Base-by-base conservation (phyloP, 306 rosid genomes). In the Clitoria ternatea region DNA sequence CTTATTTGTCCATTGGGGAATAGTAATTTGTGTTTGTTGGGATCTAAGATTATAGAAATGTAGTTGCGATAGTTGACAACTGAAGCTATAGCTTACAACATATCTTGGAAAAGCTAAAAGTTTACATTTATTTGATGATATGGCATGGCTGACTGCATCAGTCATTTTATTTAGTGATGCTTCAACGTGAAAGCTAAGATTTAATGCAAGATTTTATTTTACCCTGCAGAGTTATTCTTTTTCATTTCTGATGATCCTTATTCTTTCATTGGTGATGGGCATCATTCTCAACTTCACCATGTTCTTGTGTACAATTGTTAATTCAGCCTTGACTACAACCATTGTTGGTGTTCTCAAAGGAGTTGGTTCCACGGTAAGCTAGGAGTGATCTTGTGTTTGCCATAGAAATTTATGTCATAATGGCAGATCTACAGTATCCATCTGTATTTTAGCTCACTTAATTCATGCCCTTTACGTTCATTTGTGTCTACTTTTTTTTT, bases 331-430 rank as follows among this genome's bases (percentile, higher is more conserved):
- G 29, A 89, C 99, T 37, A 94, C 99, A 43, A 91, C 99, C 26
- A 91, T 94, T 35, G 97, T 94, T 24, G 99, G 97, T 7, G 96
- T 94, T 76, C 99, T 94, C 78, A 94, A 94, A 77, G 99, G 99
- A 5, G 99, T 94, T 77, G 99, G 90, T 55, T 91, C 99, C 53
- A 94, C 97, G 76, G 97, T 94, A 83, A 76, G 94, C 57, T 14
- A 37, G 36, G 32, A 69, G 30, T 17, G 59, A 48, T 32, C 61
- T 48, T 17, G 11, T 81, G 56, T 45, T 75, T 53, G 50, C 40
- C 12, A 47, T 73, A 36, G 27, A 74, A 61, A 50, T 66, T 72
- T 82, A 47, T 48, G 69, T 14, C n/a, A 27, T 37, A 29, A 71
- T 36, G 59, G 65, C 22, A 14, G 45, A 44, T 37, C 30, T 43